Conservation (phyloP, 2,329 filamentous ascomycete species). For the Exophiala phaeomuriformis region DNA sequence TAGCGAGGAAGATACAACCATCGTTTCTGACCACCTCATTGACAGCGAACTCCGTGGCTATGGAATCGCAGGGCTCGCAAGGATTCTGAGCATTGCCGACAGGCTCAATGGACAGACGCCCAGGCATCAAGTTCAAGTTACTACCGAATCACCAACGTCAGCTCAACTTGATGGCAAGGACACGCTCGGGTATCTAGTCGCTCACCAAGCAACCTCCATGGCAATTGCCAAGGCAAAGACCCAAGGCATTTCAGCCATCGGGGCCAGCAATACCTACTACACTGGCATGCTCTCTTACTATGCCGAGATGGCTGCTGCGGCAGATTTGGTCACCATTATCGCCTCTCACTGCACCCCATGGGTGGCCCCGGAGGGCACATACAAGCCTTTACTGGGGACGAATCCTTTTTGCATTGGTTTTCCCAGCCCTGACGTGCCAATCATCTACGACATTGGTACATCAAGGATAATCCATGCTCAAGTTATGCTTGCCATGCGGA, state of each 20-base stretch:
- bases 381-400: slow-evolving; percentile 7
- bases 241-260: slow-evolving; percentile 4
- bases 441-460: slow-evolving; percentile 18
- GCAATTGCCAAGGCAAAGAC: slow-evolving; percentile 13
- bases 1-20: not conserved
- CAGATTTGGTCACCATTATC: slow-evolving; percentile 9
- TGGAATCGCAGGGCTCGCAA: not conserved
- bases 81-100: slow-evolving; percentile 3
- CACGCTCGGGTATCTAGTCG: slow-evolving; percentile 9
- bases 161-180: slow-evolving; percentile 9
- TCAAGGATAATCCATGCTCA: slow-evolving; percentile 14
- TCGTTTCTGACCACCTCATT: not conserved
- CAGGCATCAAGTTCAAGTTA: not conserved
- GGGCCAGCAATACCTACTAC: slow-evolving; percentile 8
- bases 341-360: not conserved
- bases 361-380: slow-evolving; percentile 14
- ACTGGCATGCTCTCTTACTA: slow-evolving; percentile 15
- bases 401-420: slow-evolving; percentile 14
- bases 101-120: slow-evolving; percentile 3
- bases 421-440: slow-evolving; percentile 1
- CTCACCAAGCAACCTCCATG: slow-evolving; percentile 6
- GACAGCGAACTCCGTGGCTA: not conserved
- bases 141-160: not conserved
- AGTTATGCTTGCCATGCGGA: slow-evolving; percentile 4
- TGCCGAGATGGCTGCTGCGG: slow-evolving; percentile 9